A percentile compares a stretch with the other conserved stretches of the same genome.
Conservation (phyloP, 129 eudicot species). For the Sambucus nigra region DNA sequence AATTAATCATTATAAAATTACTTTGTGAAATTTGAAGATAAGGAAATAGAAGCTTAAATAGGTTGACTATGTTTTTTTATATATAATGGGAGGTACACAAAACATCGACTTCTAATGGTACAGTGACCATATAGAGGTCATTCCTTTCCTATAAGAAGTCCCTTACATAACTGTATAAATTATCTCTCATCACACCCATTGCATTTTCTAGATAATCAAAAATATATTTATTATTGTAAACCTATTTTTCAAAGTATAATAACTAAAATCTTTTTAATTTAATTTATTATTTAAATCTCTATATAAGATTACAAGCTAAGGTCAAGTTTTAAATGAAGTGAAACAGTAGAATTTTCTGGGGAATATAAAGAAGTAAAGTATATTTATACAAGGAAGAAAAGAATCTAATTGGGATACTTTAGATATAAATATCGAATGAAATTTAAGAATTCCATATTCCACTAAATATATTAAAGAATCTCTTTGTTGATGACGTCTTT, state of each 20-base stretch:
- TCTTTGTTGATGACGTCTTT: conserved; percentile 30
- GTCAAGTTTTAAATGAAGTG: neutral
- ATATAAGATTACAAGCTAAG: neutral
- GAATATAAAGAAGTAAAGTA: neutral
- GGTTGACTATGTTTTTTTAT: neutral
- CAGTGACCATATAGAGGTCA: conserved; percentile 20
- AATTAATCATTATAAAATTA: no score
- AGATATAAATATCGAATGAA: neutral
- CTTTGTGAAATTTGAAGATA: neutral
- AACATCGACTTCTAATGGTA: conserved; percentile 20
- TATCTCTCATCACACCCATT: neutral
- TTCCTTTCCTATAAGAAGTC: conserved; percentile 16
- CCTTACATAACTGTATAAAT: neutral
- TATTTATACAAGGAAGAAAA: no score
- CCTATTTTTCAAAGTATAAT: neutral
- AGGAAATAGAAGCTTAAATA: neutral
- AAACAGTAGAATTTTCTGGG: neutral
- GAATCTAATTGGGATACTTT: neutral
- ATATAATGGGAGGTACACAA: conserved; percentile 2
- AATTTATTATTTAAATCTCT: neutral
- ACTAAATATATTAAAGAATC: conserved; percentile 26
- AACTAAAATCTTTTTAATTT: neutral
- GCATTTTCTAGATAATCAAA: neutral
- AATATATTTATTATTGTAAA: neutral
- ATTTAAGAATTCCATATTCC: conserved; percentile 41